phyloP scores from a whole-genome alignment of 1,284 basidiomycete species.

The Xanthoconium separans region DNA sequence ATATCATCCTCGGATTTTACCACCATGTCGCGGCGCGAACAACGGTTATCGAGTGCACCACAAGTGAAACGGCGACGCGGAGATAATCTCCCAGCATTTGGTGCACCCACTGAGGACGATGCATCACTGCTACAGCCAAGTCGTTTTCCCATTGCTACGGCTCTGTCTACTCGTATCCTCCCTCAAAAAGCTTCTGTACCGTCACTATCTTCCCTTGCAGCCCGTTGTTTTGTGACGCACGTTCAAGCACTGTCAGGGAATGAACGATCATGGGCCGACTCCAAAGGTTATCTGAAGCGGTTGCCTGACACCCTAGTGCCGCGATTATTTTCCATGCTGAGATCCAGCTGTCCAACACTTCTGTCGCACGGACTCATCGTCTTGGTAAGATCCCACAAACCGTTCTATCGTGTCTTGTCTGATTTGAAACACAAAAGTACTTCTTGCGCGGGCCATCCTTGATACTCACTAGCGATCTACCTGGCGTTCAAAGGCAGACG shows the following conservation, averaged over 20 bases:
- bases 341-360: conserved; percentile 46
- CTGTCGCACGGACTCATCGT: conserved; percentile 55
- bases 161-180: conserved; percentile 46
- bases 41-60: background rate
- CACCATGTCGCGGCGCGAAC: conserved; percentile 16
- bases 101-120: conserved; percentile 45
- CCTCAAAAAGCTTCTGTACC: conserved; percentile 35
- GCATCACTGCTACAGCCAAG: conserved; percentile 31
- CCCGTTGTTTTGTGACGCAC: conserved; percentile 50
- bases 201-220: conserved; percentile 48
- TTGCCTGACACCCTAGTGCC: conserved; percentile 55
- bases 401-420: background rate
- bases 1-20: background rate
- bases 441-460: conserved; percentile 58
- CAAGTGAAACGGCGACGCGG: conserved; percentile 35
- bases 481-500: conserved; percentile 52
- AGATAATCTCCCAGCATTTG: conserved; percentile 30
- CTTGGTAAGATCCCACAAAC: conserved; percentile 40
- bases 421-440: conserved; percentile 38
- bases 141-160: conserved; percentile 47
- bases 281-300: conserved; percentile 41
- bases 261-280: conserved; percentile 38
- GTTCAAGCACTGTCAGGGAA: conserved; percentile 42
- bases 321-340: conserved; percentile 51
- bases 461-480: conserved; percentile 47